Evolutionary conservation across 805 yeast genomes (phyloP).

Genomic region (Cyberlindnera bimundalis): DNA sequence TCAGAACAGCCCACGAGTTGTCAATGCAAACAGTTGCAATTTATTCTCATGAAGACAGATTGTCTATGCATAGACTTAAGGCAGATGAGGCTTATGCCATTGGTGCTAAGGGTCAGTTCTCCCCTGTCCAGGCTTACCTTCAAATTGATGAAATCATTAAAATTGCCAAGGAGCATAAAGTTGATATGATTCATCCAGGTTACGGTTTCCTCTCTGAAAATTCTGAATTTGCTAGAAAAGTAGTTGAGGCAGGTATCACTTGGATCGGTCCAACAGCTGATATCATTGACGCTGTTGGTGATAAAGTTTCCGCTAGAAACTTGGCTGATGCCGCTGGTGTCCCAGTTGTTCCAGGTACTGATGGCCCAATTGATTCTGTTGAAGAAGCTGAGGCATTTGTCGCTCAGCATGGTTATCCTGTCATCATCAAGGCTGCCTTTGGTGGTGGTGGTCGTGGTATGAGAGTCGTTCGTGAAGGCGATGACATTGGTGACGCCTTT

Average conservation of each 20-base stretch:
- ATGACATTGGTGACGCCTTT: constrained; percentile 87
- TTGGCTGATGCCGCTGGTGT: constrained; percentile 79
- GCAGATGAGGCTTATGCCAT: constrained; percentile 93
- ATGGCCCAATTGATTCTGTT: constrained; percentile 85
- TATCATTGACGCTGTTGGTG: constrained; percentile 94
- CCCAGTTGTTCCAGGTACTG: constrained; percentile 97
- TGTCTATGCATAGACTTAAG: constrained; percentile 91
- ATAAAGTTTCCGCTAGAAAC: constrained; percentile 90
- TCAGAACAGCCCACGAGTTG: constrained; percentile 95
- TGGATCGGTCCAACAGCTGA: constrained; percentile 93
- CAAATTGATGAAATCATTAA: constrained; percentile 92
- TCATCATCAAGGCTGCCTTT: constrained; percentile 96
- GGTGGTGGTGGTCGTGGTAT: constrained; percentile 99
- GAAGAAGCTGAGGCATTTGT: constrained; percentile 82
- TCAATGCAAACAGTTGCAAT: constrained; percentile 97
- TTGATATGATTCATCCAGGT: constrained; percentile 90
- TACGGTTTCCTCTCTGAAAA: constrained; percentile 90
- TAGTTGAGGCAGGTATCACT: constrained; percentile 83
- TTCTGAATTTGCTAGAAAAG: constrained; percentile 90
- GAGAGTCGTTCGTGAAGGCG: constrained; percentile 98
- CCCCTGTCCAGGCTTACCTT: constrained; percentile 95
- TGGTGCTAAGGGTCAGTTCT: constrained; percentile 82
- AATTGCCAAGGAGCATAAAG: constrained; percentile 75
- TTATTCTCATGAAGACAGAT: constrained; percentile 92
- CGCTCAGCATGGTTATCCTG: constrained; percentile 85